phyloP scores from a whole-genome alignment of 2,329 filamentous ascomycete genomes.

The Ceratocystis colombiana region DNA sequence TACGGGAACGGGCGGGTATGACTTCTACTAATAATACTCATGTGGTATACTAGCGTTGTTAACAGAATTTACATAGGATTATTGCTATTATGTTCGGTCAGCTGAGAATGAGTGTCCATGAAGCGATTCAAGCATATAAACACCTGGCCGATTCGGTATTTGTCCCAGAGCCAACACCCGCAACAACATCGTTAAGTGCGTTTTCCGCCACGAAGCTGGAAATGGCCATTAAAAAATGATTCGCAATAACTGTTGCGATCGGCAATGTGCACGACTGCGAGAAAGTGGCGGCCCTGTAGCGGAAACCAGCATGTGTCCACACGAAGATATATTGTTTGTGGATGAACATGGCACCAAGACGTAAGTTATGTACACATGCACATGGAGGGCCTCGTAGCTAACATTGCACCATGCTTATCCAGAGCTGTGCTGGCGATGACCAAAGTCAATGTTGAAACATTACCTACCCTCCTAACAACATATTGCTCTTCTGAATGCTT shows the following conservation, averaged over 20 bases:
- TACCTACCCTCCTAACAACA: conserved; percentile 28
- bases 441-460: conserved; percentile 22
- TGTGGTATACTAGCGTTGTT: too few relatives aligned
- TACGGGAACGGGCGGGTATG: conserved; percentile 30
- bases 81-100: neutral
- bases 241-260: neutral
- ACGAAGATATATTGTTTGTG: neutral
- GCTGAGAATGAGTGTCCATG: neutral
- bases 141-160: neutral
- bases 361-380: neutral
- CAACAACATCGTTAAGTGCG: neutral
- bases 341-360: neutral
- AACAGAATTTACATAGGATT: neutral
- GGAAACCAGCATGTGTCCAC: neutral
- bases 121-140: neutral
- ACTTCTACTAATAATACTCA: neutral
- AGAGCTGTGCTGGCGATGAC: neutral
- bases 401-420: neutral
- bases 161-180: neutral
- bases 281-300: too few relatives aligned
- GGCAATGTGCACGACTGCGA: too few relatives aligned
- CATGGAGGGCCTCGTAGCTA: neutral
- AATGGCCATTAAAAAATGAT: neutral
- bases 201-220: neutral
- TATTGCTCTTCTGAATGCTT: conserved; percentile 27